phyloP scores from a whole-genome alignment of 1,139 yeast species.

The Nakaseomyces nivariensis region DNA sequence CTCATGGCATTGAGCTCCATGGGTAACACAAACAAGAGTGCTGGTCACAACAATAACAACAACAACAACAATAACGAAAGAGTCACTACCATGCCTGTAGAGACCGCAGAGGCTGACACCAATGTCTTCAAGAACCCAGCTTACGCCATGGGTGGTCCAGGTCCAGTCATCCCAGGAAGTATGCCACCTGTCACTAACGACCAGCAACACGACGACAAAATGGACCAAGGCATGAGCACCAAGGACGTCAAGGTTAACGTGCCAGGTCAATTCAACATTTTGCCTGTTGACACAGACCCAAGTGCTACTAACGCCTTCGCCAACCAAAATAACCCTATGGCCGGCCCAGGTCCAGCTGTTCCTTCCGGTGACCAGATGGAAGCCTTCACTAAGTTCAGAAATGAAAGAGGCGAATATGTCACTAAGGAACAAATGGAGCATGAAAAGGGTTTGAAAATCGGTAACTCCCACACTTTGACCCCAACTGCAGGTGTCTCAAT shows the following conservation, averaged over 20 bases:
- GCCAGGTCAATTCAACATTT: conserved; percentile 1
- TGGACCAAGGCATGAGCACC: neutral
- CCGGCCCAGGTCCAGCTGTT: conserved; percentile 29
- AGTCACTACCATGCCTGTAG: conserved; percentile 3
- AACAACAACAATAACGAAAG: conserved; percentile 6
- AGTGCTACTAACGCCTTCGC: neutral
- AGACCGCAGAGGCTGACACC: conserved; percentile 1
- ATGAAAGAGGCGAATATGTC: conserved; percentile 19
- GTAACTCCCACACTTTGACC: neutral
- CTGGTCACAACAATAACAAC: neutral
- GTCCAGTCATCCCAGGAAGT: conserved; percentile 7
- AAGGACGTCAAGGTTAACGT: neutral
- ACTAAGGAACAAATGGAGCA: conserved; percentile 16
- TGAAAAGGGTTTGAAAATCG: conserved; percentile 6
- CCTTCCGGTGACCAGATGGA: conserved; percentile 43
- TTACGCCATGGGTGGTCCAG: conserved; percentile 8
- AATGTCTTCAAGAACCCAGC: conserved; percentile 2
- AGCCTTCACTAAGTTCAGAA: conserved; percentile 36
- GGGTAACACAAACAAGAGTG: neutral
- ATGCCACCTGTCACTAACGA: neutral
- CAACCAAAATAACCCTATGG: conserved; percentile 2
- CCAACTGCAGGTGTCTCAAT: neutral
- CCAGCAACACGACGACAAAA: neutral
- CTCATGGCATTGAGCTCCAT: conserved; percentile 3
- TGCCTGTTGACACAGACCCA: conserved; percentile 4